Percentiles rank a stretch among this genome's conserved stretches.
Evolutionary conservation across 441 rosid species (phyloP).

Genomic region (Manihot esculenta): DNA sequence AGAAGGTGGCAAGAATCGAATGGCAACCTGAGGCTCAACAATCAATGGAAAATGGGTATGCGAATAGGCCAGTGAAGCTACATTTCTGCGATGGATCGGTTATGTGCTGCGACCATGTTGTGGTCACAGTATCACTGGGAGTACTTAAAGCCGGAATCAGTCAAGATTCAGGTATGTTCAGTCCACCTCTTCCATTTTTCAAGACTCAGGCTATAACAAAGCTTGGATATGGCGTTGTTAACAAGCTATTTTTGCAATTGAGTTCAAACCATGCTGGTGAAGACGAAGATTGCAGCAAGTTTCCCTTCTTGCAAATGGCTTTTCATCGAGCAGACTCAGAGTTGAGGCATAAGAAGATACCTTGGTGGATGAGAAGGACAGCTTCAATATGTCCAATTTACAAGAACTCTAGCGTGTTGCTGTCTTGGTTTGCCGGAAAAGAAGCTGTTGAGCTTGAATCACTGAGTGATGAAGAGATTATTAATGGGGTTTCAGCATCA

Average conservation of each 20-base stretch:
- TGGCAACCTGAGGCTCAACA: slow-evolving; percentile 54
- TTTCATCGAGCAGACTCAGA: slow-evolving; percentile 58
- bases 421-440: slow-evolving; percentile 95
- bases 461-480: slow-evolving; percentile 66
- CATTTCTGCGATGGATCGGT: slow-evolving; percentile 81
- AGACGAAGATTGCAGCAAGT: slow-evolving; percentile 29
- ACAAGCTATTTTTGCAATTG: slow-evolving; percentile 74
- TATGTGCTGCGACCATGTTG: slow-evolving; percentile 79
- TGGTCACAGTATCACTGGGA: slow-evolving; percentile 87
- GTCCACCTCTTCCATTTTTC: slow-evolving; percentile 72
- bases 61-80: slow-evolving; percentile 56
- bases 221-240: slow-evolving; percentile 88
- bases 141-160: slow-evolving; percentile 77
- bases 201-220: slow-evolving; percentile 77
- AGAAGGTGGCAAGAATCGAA: slow-evolving; percentile 65
- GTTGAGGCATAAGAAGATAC: slow-evolving; percentile 53
- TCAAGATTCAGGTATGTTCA: slow-evolving; percentile 56
- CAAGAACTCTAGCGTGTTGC: slow-evolving; percentile 59
- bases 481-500: slow-evolving; percentile 61
- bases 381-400: slow-evolving; percentile 74
- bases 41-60: slow-evolving; percentile 31
- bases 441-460: slow-evolving; percentile 88
- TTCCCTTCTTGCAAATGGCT: slow-evolving; percentile 76
- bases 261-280: slow-evolving; percentile 34
- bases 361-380: slow-evolving; percentile 95